Evolutionary conservation across 225 moss, liverwort and hornwort species (phyloP), one percentile per base, ranked within the genome.

Genomic region (Bryoerythrophyllum caledonicum): DNA sequence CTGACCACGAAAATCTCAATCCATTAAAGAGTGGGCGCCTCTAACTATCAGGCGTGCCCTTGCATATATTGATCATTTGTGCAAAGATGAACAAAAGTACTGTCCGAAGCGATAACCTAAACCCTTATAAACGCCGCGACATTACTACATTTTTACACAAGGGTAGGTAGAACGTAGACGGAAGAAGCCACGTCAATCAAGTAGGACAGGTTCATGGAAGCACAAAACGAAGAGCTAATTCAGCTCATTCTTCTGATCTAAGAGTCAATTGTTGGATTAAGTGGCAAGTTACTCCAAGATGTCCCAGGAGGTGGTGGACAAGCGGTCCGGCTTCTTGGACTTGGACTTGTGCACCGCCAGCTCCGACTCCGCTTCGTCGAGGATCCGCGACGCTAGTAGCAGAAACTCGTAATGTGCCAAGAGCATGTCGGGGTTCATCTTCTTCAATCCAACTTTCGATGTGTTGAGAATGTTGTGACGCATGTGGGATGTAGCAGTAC

Each of bases 321-420:
- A 64, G 68, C 82, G 85, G 17, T 55, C 53, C 1, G 63, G 68
- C 73, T 76, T 85, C 58, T 76, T 76, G 11, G 81, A 82, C 23
- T 44, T 57, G 14, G 0, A 12, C 4, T 6, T n/a, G n/a, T n/a
- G n/a, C n/a, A n/a, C n/a, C n/a, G n/a, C n/a, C n/a, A n/a, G 10
- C 30, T 2, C n/a, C 1, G 20, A 41, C 0, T 69, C 77, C 53
- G 21, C 61, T 32, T 52, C 76, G 14, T 74, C 68, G 41, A 51
- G 15, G 28, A 65, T 44, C 2, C 11, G 23, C 9, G 13, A 49
- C 60, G 74, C 64, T 51, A 61, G 32, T 7, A 53, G 54, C 46
- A 67, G 67, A 65, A 30, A 8, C 60, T 59, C 67, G 53, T 57
- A 70, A 17, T 37, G 12, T 0, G 73, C 46, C 48, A 46, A 16